Percentiles rank a stretch among this genome's conserved stretches.
Conservation (phyloP, 1,284 basidiomycete genomes). For the Stygiomarasmius scandens region DNA sequence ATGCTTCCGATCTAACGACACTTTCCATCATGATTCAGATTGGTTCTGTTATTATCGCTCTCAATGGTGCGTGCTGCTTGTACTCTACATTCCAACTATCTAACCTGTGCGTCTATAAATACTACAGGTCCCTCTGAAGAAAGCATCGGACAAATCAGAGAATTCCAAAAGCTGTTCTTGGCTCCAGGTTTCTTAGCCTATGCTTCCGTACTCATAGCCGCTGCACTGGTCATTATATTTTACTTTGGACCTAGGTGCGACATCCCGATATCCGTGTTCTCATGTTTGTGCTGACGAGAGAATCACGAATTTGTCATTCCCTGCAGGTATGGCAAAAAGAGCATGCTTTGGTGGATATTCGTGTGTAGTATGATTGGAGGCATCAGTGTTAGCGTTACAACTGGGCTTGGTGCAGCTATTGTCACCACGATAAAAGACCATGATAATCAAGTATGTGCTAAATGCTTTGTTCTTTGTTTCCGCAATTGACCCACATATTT, state of each 20-base stretch:
- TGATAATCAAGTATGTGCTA: slow-evolving; percentile 71
- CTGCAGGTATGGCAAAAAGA: slow-evolving; percentile 82
- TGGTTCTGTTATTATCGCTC: slow-evolving; percentile 85
- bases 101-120: not conserved
- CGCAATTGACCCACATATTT: slow-evolving; percentile 7
- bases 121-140: slow-evolving; percentile 78
- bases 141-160: slow-evolving; percentile 77
- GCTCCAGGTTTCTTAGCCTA: slow-evolving; percentile 88
- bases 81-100: not conserved
- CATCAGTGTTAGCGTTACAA: slow-evolving; percentile 94
- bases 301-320: not conserved
- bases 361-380: slow-evolving; percentile 98
- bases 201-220: slow-evolving; percentile 62
- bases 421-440: slow-evolving; percentile 86
- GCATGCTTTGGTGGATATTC: slow-evolving; percentile 94
- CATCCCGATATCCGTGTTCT: not conserved
- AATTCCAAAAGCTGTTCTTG: slow-evolving; percentile 85
- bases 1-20: not conserved
- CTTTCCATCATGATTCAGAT: slow-evolving; percentile 46
- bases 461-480: slow-evolving; percentile 1
- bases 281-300: not conserved
- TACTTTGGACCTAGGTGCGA: slow-evolving; percentile 76
- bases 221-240: slow-evolving; percentile 71
- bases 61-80: slow-evolving; percentile 58
- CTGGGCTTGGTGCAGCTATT: slow-evolving; percentile 91